Percentiles rank a stretch among this genome's conserved stretches.
phyloP scores from a whole-genome alignment of 208 protist species.

The Acanthamoeba royreba region DNA sequence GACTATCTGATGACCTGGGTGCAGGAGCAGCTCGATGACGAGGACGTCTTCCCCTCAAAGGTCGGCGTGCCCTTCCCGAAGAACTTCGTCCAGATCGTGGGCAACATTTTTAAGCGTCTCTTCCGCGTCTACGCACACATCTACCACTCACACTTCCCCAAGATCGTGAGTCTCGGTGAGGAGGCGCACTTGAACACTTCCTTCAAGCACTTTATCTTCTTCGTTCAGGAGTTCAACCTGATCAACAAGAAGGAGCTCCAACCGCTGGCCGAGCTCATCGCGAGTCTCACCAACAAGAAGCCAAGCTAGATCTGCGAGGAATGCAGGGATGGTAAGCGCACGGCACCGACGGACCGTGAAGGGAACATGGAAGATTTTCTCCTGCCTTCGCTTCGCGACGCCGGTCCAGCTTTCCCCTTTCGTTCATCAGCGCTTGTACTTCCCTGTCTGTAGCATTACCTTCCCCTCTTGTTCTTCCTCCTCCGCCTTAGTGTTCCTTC shows the following conservation, averaged over 20 bases:
- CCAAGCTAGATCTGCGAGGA: not conserved
- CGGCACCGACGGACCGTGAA: no score
- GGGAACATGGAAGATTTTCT: no score
- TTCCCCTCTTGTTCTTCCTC: not conserved
- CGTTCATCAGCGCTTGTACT: not conserved
- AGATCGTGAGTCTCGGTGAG: slow-evolving; percentile 92
- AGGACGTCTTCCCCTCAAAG: slow-evolving; percentile 93
- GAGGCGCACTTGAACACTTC: slow-evolving; percentile 97
- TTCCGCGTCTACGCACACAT: slow-evolving; percentile 99
- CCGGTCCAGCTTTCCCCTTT: no score
- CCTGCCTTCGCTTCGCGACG: no score
- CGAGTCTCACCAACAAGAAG: slow-evolving; percentile 46
- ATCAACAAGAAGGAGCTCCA: slow-evolving; percentile 78
- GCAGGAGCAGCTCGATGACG: slow-evolving; percentile 93
- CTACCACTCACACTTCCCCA: slow-evolving; percentile 96
- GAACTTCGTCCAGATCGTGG: slow-evolving; percentile 82
- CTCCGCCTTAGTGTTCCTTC: not conserved
- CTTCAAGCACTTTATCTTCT: slow-evolving; percentile 92
- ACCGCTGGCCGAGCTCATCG: slow-evolving; percentile 78
- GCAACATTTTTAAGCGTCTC: slow-evolving; percentile 96
- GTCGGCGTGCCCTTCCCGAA: slow-evolving; percentile 81
- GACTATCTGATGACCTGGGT: slow-evolving; percentile 97
- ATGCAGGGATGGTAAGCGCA: no score
- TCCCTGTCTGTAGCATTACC: not conserved
- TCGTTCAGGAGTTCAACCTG: slow-evolving; percentile 84